Evolutionary conservation across 768 basidiomycete genomes (phyloP).

Genomic region (Kwoniella sp.): DNA sequence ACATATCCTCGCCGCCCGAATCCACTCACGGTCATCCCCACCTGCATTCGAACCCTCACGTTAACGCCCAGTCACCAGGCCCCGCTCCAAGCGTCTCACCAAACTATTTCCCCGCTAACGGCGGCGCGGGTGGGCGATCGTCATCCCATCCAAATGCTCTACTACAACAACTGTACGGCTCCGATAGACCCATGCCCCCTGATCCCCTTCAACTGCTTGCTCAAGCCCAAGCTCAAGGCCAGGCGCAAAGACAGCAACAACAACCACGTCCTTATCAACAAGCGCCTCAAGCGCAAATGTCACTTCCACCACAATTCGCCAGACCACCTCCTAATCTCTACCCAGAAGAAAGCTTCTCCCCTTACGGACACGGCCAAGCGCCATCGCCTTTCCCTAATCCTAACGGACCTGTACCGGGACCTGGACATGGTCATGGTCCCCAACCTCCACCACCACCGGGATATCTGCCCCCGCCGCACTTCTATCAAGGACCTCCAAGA

Average conservation of each 20-base stretch:
- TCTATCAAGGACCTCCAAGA: constrained; percentile 4
- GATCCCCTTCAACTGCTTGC: constrained; percentile 28
- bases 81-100: constrained; percentile 1
- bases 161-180: constrained; percentile 22
- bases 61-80: not conserved
- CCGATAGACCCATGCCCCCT: constrained; percentile 14
- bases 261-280: not conserved
- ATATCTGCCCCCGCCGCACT: constrained; percentile 7
- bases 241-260: not conserved
- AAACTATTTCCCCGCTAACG: constrained; percentile 1
- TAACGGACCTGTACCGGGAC: not conserved
- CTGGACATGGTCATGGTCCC: not conserved
- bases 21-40: constrained; percentile 1
- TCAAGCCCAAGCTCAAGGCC: constrained; percentile 24
- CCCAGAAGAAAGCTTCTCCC: not conserved
- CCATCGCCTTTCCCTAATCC: not conserved
- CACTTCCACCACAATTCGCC: constrained; percentile 18
- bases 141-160: constrained; percentile 18
- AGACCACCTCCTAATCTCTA: constrained; percentile 12
- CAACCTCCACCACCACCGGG: constrained; percentile 19
- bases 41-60: not conserved
- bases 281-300: constrained; percentile 19
- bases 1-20: constrained; percentile 10
- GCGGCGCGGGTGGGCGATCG: constrained; percentile 2
- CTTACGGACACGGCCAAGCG: not conserved